phyloP scores from a whole-genome alignment of 345 rosid species.

The Populus euphratica region DNA sequence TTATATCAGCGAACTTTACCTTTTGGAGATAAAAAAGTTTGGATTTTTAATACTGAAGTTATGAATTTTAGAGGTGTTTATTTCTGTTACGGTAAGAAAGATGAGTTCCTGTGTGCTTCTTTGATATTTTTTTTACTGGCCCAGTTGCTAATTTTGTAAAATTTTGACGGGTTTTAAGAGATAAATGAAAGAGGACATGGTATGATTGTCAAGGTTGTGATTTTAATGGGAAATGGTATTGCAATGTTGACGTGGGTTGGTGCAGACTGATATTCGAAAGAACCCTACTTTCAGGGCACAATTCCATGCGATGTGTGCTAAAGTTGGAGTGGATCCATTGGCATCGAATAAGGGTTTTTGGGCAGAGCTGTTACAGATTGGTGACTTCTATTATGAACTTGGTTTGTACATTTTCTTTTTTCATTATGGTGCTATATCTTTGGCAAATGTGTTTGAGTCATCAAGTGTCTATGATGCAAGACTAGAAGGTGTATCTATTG shows the following conservation, averaged over 20 bases:
- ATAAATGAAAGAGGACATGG: not conserved
- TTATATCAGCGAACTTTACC: not conserved
- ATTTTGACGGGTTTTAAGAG: not conserved
- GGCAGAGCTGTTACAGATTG: constrained; percentile 96
- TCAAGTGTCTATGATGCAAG: not conserved
- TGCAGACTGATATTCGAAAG: constrained; percentile 81
- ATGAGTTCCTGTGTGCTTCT: not conserved
- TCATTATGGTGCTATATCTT: not conserved
- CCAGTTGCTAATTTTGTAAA: not conserved
- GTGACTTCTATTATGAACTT: constrained; percentile 94
- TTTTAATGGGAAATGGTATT: not conserved
- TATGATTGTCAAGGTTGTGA: not conserved
- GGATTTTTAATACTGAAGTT: not conserved
- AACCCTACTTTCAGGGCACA: constrained; percentile 76
- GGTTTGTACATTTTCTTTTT: constrained; percentile 38
- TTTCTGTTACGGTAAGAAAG: not conserved
- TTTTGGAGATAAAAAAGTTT: not conserved
- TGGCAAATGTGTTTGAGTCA: not conserved
- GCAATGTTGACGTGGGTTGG: constrained; percentile 3
- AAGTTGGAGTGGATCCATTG: constrained; percentile 91
- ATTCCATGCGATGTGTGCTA: constrained; percentile 86
- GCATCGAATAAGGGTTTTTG: constrained; percentile 94
- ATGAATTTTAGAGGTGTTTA: not conserved
- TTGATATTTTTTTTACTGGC: not conserved
- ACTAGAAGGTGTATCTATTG: not conserved